Base-by-base conservation (phyloP, 306 rosid species). In the Carpinus viminea region DNA sequence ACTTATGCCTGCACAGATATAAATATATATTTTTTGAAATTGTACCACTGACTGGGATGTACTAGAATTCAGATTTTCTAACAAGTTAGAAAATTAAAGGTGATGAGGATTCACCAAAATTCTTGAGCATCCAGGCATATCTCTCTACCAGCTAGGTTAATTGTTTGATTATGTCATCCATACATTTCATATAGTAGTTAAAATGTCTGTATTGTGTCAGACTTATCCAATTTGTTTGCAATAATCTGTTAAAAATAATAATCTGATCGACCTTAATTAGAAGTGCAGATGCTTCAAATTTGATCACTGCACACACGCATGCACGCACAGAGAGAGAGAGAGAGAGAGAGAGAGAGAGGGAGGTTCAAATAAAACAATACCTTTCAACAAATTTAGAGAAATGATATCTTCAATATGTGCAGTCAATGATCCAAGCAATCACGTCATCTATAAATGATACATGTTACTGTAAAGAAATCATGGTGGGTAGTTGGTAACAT, bases 371-470 rank as follows among this genome's bases (percentile, higher is more conserved):
- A 70, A n/a, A 52, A 24, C 7, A 12, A 70, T 45, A 47, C 34
- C 52, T 70, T 11, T 12, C 8, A 26, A 15, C 38, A 26, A 28
- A 24, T 71, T 4, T 21, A 13, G 28, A 0, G 45, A 71, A 70
- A 71, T 13, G 38, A 71, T 71, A 71, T 70, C 55, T 21, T 5
- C 54, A 70, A 43, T 70, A 70, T 34, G 36, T 46, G 56, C 20
- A 47, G 60, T 71, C 20, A 15, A 71, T 48, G 74, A 28, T 21
- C 53, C 20, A 48, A 71, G 57, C 55, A 7, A 50, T 1, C 7
- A 26, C 60, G 26, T 47, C 57, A 71, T 13, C 20, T 10, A 50
- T 12, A 24, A 50, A 21, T 71, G 57, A 47, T 21, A 7, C 57
- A 21, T 50, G 60, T 12, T 70, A 48, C 57, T 38, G 51, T 71